phyloP scores from a whole-genome alignment of 177 flowering plant species.

The Vitis hybrid region DNA sequence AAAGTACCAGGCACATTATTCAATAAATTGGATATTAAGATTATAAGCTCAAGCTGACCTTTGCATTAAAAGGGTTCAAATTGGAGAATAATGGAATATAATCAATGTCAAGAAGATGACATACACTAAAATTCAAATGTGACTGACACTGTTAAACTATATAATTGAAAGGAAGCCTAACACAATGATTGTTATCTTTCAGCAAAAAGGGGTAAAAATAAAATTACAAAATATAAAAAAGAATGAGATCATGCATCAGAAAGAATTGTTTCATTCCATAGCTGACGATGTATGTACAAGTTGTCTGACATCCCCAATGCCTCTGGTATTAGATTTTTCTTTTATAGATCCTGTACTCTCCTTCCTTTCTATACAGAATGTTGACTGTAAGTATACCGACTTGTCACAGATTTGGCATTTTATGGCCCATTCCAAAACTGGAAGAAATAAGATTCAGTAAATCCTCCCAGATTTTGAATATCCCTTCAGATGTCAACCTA shows the following conservation, averaged over 20 bases:
- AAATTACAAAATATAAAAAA: neutral
- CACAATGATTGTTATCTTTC: neutral
- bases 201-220: neutral
- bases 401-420: neutral
- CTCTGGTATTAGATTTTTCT: conserved; percentile 1
- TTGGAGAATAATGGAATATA: no score
- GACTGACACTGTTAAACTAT: no score
- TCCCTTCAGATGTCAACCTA: neutral
- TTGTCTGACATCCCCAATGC: conserved; percentile 10
- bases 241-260: neutral
- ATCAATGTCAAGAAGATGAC: no score
- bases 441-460: neutral
- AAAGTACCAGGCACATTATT: no score
- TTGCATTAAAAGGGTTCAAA: no score
- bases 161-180: no score
- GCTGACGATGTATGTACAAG: conserved; percentile 19
- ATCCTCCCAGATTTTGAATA: conserved; percentile 4
- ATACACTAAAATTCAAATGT: no score
- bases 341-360: conserved; percentile 10
- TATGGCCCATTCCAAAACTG: neutral
- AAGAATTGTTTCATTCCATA: conserved; percentile 11
- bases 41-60: no score
- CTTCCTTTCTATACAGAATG: conserved; percentile 18
- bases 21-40: no score
- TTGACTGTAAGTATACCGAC: conserved; percentile 1